Evolutionary conservation across 306 rosid species (phyloP), one percentile per base, ranked within the genome.

Genomic region (Medicago arabica): DNA sequence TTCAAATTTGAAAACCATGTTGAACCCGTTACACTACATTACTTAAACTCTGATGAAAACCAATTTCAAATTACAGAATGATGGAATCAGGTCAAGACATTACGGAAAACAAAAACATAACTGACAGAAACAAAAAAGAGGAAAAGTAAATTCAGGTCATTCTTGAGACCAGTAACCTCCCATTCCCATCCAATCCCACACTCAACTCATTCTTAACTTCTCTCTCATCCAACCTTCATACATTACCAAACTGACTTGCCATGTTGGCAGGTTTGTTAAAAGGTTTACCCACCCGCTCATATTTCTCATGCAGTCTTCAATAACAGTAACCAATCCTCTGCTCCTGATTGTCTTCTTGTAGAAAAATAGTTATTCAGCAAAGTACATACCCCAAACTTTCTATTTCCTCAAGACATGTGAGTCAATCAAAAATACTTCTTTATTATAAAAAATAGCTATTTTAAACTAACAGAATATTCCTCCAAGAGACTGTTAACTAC

Each of bases 401-500:
- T 19, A 66, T 43, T 72, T 72, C 67, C 55, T 40, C 40, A 9
- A 57, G 77, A 40, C 39, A 63, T n/a, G 8, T 44, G 31, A 75
- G 23, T 14, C 44, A 19, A 64, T 36, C n/a, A 39, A 63, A 34
- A 65, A 14, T 21, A 3, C 41, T 40, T 41, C 11, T 71, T 13
- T 21, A 40, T 13, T 31, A 38, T 7, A 62, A 41, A 74, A 66
- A 47, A 28, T 13, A 68, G 15, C 3, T 18, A 67, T 16, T 59
- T 74, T 47, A 58, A 14, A 39, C 72, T 34, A 57, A 25, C 21
- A 77, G 60, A 72, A 25, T 44, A 78, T 67, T 74, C 77, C 70
- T 16, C 53, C 23, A 4, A 74, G 74, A 55, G 70, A 72, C 28
- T 69, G 8, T 7, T 70, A 78, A 74, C 23, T 49, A 67, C 19